These are phyloP conservation scores for Piromyces finnis DNA, from an alignment of 192 early-diverging fungal species.

Conservation along the genomic window DNA sequence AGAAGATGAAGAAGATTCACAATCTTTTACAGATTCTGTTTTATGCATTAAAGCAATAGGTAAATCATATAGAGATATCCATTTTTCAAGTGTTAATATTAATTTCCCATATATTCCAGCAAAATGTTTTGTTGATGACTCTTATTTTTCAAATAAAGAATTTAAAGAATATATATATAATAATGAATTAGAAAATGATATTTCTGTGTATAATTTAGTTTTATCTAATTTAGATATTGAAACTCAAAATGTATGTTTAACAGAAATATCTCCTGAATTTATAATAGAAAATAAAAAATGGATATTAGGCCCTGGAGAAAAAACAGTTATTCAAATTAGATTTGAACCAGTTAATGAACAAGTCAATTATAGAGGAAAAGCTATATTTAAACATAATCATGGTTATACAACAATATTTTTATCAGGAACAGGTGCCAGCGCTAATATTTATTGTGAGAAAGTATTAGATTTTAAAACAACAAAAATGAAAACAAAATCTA, in stretches of 20 bases:
- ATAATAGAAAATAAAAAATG: conserved; percentile 24
- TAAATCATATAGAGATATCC: neutral
- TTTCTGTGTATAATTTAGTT: conserved; percentile 3
- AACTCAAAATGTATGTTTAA: conserved; percentile 28
- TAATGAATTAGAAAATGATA: neutral
- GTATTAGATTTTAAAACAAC: conserved; percentile 29
- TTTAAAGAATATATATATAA: neutral
- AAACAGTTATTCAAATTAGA: conserved; percentile 26
- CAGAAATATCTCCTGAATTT: conserved; percentile 24
- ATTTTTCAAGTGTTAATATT: neutral
- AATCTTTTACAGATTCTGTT: neutral
- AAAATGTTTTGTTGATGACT: neutral
- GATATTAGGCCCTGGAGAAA: conserved; percentile 26
- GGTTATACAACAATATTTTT: conserved; percentile 17
- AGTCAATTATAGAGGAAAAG: conserved; percentile 32
- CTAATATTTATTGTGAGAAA: conserved; percentile 23
- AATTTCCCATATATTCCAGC: conserved; percentile 1
- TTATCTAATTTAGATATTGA: conserved; percentile 33
- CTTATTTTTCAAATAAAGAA: neutral
- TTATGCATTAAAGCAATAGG: neutral
- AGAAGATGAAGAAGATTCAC: conserved; percentile 14
- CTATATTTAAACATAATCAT: conserved; percentile 28
- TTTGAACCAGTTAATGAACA: conserved; percentile 41
- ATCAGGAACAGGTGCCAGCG: conserved; percentile 35
- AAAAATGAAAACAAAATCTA: conserved; percentile 18